These are phyloP conservation scores for Diaporthe amygdali DNA, from an alignment of 2,329 filamentous ascomycete genomes.

Conservation along the genomic window DNA sequence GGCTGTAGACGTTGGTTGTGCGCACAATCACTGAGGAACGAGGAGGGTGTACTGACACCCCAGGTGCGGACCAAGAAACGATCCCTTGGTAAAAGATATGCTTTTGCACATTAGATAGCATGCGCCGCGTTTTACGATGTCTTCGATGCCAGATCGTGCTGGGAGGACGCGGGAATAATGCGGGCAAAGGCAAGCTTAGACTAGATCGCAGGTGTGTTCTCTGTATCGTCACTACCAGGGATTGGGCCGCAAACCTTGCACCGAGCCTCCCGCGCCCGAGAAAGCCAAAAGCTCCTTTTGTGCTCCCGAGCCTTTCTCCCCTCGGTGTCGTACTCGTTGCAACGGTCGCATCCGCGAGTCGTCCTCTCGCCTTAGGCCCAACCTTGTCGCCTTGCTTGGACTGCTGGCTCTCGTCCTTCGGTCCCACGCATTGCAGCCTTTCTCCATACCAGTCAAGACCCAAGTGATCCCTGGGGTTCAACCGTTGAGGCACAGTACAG, in stretches of 20 bases:
- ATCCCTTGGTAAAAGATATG: not conserved
- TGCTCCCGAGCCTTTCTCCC: not conserved
- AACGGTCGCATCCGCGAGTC: constrained; percentile 9
- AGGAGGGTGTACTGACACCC: not conserved
- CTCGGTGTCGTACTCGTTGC: not conserved
- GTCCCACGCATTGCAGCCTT: not conserved
- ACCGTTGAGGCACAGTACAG: not conserved
- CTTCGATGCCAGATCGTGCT: not conserved
- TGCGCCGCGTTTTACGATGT: too few species aligned
- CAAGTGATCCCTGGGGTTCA: not conserved
- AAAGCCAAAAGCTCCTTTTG: not conserved
- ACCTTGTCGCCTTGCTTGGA: constrained; percentile 7
- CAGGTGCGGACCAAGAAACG: not conserved
- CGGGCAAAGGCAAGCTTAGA: not conserved
- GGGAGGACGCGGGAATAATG: not conserved
- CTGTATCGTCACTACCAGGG: not conserved
- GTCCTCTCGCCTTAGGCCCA: constrained; percentile 13
- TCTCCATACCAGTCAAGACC: too few species aligned
- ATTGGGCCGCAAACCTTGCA: not conserved
- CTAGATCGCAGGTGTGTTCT: not conserved
- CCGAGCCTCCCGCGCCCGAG: not conserved
- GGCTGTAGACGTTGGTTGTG: not conserved
- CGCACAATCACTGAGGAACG: not conserved
- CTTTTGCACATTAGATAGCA: not conserved
- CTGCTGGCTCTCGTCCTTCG: constrained; percentile 4